Evolutionary conservation across 345 rosid species (phyloP), one percentile per base, ranked within the genome.

Genomic region (Linum tenue): DNA sequence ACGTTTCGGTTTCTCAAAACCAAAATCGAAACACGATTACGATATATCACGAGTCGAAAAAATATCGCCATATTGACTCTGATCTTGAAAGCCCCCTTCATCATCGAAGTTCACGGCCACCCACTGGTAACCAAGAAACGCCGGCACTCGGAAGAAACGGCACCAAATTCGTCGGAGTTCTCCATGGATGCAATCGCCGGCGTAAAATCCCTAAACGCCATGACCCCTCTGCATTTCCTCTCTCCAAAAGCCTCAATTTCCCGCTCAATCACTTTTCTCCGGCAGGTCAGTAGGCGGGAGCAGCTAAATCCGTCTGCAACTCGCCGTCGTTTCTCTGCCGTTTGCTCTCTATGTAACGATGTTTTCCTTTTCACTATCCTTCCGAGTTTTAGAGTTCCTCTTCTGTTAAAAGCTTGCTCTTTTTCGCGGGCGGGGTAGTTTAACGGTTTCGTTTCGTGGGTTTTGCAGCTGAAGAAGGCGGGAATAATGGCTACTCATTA

Each of bases 381-480:
- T 4, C 39, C 12, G 39, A 11, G 31, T 7, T 39, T 5, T 8
- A 39, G 48, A 3, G 37, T 61, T 38, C 3, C 40, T 62, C 31
- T 62, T 39, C 41, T 37, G 15, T 61, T 0, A 6, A 43, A 5
- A 12, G 15, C 5, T 37, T 1, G 39, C 1, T 51, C 41, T 2
- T 61, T 44, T 44, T 37, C 51, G 50, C 51, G 51, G 50, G 15
- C 31, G 31, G 31, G 31, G 31, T 22, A 0, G 12, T 38, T 55
- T 44, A 9, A 40, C 44, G 1, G 41, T 59, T 38, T 41, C 37
- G 2, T 62, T 7, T 59, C 39, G 65, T 69, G 66, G 75, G 50
- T 48, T 22, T 22, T 73, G 68, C 39, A 79, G 87, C 82, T 72
- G 80, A 77, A 59, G 62, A 68, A 50, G 80, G 77, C 59, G 31